Evolutionary conservation across 2,329 filamentous ascomycete genomes (phyloP).

Genomic region (Westerdykella sp.): DNA sequence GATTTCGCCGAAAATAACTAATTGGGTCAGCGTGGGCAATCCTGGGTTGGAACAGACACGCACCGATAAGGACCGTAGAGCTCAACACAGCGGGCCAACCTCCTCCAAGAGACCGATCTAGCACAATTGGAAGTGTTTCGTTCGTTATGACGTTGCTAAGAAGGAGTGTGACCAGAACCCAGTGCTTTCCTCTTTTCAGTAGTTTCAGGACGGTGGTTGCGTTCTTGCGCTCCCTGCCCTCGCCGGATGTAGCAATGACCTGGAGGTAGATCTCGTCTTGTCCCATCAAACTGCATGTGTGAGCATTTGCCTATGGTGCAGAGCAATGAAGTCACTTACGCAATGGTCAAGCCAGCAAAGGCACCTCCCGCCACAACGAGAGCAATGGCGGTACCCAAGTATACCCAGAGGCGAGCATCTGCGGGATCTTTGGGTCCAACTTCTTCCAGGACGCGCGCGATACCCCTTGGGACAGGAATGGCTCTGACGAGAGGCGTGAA

Average conservation of each 20-base stretch:
- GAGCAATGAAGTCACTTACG: constrained; percentile 46
- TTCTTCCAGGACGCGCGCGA: constrained; percentile 18
- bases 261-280: constrained; percentile 95
- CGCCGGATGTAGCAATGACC: constrained; percentile 79
- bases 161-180: constrained; percentile 91
- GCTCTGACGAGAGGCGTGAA: constrained; percentile 30
- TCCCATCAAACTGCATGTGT: constrained; percentile 51
- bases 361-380: constrained; percentile 84
- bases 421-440: constrained; percentile 36
- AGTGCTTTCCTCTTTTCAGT: constrained; percentile 86
- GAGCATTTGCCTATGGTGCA: constrained; percentile 14
- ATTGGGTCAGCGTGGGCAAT: constrained; percentile 2
- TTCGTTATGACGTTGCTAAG: constrained; percentile 97
- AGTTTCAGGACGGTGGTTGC: constrained; percentile 74
- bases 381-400: constrained; percentile 69
- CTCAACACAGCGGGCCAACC: constrained; percentile 91
- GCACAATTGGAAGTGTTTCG: constrained; percentile 88
- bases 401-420: constrained; percentile 69
- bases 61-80: constrained; percentile 90
- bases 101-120: constrained; percentile 88
- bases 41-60: constrained; percentile 19
- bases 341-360: constrained; percentile 90
- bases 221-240: constrained; percentile 79
- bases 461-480: constrained; percentile 26
- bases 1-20: constrained; percentile 97